Evolutionary conservation across 306 rosid genomes (phyloP), one percentile per base, ranked within the genome.

Genomic region (Vigna mungo): DNA sequence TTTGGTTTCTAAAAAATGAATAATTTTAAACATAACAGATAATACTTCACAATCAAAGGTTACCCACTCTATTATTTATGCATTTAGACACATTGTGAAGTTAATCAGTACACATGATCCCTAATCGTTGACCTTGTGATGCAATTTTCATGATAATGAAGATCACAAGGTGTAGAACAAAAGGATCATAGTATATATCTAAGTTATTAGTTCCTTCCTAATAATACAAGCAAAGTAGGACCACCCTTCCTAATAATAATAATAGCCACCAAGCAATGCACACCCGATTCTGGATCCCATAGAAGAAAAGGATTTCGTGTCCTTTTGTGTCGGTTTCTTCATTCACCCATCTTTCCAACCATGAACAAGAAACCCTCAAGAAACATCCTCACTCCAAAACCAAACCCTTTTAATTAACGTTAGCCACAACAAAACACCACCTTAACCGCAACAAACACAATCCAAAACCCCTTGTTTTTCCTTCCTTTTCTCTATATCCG

Each of bases 241-340:
- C 82, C 86, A 70, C 46, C 60, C 72, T 82, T 49, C 67, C n/a
- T n/a, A n/a, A n/a, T 30, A 30, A 30, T 48, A 61, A 60, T 72
- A 49, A 62, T 83, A 72, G 79, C 60, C 53, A 73, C 65, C 77
- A 76, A 58, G 20, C 36, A 30, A 71, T 18, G 41, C 72, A 76
- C 37, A 80, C n/a, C 37, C 37, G 30, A 65, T 65, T 82, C 71
- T 51, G 32, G 67, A 82, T 67, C 47, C 63, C 54, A 79, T 78
- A 68, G 82, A 76, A 85, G 85, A 72, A 83, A 91, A 83, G 93
- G 63, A 88, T 91, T 83, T 69, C 73, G 83, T 86, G 49, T 82
- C 71, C 75, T 82, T 83, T 86, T 77, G 86, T 87, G 96, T 86
- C 87, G 88, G 92, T 68, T 73, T 85, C 41, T 44, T 44, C 67